Conservation (phyloP, 768 basidiomycete species). For the Cyclocybe aegerita region DNA sequence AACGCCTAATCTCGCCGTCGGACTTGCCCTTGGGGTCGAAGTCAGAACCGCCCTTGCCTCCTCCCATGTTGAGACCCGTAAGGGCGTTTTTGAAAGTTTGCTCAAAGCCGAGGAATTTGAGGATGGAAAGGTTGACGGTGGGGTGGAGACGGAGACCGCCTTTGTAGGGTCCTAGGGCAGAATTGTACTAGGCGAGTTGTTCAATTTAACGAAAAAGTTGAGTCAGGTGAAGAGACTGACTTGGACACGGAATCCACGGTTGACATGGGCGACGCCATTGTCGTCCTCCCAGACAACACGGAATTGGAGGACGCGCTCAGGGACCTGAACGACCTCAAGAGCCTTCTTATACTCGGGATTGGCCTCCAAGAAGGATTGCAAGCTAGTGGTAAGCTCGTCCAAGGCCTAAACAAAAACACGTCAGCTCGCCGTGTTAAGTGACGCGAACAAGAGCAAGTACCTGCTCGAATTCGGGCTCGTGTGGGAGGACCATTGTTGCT, state of each 20-base stretch:
- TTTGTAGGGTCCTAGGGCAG: constrained; percentile 76
- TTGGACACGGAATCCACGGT: constrained; percentile 75
- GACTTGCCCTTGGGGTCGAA: constrained; percentile 84
- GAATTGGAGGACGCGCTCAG: constrained; percentile 62
- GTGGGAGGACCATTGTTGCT: constrained; percentile 39
- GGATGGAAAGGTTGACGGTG: constrained; percentile 77
- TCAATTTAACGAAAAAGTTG: not conserved
- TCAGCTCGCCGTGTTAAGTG: not conserved
- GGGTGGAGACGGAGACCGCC: constrained; percentile 79
- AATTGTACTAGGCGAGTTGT: constrained; percentile 55
- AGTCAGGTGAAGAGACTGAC: constrained; percentile 28
- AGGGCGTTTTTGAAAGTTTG: constrained; percentile 83
- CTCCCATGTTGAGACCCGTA: constrained; percentile 75
- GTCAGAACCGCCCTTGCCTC: constrained; percentile 78
- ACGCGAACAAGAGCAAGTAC: constrained; percentile 20
- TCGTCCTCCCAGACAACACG: constrained; percentile 81
- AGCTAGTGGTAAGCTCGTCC: constrained; percentile 61
- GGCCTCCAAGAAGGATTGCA: constrained; percentile 62
- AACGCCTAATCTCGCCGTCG: constrained; percentile 70
- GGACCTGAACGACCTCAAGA: constrained; percentile 60
- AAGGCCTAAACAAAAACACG: constrained; percentile 43
- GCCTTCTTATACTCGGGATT: constrained; percentile 70
- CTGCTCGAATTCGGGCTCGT: constrained; percentile 73
- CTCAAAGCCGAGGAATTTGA: constrained; percentile 84
- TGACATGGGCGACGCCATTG: constrained; percentile 60